Evolutionary conservation across 306 rosid species (phyloP).

Genomic region (Notholithocarpus densiflorus): DNA sequence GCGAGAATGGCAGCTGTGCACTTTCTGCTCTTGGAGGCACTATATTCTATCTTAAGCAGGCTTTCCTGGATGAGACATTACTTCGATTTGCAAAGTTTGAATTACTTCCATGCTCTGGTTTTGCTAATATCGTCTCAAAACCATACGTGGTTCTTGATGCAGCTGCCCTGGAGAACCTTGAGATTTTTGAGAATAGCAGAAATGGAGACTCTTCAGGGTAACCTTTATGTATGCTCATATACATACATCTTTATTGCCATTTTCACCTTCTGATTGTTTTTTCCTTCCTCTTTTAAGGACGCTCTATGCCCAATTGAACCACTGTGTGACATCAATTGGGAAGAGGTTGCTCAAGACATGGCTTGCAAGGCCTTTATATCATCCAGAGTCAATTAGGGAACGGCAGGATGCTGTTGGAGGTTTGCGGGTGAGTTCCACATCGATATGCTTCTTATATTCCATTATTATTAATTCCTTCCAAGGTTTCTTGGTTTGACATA

Average conservation of each 20-base stretch:
- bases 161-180: conserved; percentile 91
- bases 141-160: conserved; percentile 95
- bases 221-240: conserved; percentile 19
- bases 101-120: conserved; percentile 73
- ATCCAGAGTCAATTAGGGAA: conserved; percentile 61
- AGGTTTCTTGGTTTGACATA: background rate
- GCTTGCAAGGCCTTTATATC: conserved; percentile 92
- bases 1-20: conserved; percentile 55
- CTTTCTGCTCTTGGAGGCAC: conserved; percentile 96
- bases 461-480: background rate
- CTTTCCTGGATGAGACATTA: conserved; percentile 76
- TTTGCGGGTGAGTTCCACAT: conserved; percentile 54
- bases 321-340: conserved; percentile 93
- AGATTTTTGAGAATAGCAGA: conserved; percentile 86
- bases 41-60: conserved; percentile 89
- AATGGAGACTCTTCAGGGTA: conserved; percentile 93
- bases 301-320: conserved; percentile 78
- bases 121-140: conserved; percentile 52
- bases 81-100: conserved; percentile 88
- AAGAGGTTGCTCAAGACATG: conserved; percentile 87
- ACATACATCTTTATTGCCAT: background rate
- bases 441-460: conserved; percentile 10
- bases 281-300: conserved; percentile 53
- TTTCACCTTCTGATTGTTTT: conserved; percentile 32
- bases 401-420: conserved; percentile 83